Evolutionary conservation across 148 eudicot species (phyloP).

Genomic region (Oxyria digyna): DNA sequence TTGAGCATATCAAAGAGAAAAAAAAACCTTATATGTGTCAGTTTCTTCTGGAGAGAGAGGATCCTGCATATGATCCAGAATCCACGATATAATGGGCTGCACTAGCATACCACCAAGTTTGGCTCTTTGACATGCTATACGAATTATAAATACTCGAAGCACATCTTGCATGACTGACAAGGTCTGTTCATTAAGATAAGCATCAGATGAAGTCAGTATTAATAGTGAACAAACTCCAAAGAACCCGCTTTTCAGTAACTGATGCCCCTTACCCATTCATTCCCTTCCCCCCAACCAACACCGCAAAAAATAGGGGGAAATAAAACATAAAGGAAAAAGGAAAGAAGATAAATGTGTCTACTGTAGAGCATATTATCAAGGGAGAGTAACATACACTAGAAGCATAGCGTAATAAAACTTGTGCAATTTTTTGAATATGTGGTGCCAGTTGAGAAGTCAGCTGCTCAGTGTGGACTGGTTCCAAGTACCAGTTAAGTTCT

Average conservation of each 20-base stretch:
- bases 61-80: constrained; percentile 35
- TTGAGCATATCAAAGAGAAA: not conserved
- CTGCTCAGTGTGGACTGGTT: constrained; percentile 34
- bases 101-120: constrained; percentile 55
- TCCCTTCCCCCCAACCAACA: not conserved
- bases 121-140: constrained; percentile 52
- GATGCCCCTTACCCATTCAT: not conserved
- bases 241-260: not conserved
- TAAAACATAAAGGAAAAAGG: not conserved
- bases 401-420: constrained; percentile 71
- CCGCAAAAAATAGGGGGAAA: not conserved
- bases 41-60: constrained; percentile 38
- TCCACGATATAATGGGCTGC: constrained; percentile 58
- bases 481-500: constrained; percentile 76
- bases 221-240: not conserved
- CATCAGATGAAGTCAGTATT: constrained; percentile 5
- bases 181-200: constrained; percentile 30
- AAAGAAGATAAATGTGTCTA: not conserved
- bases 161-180: constrained; percentile 81
- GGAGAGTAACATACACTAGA: constrained; percentile 52
- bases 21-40: constrained; percentile 73
- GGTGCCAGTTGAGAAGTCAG: constrained; percentile 67
- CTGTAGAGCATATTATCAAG: constrained; percentile 3
- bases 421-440: constrained; percentile 59
- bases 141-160: constrained; percentile 78